These are phyloP conservation scores for Linnemannia exigua DNA, from an alignment of 192 early-diverging fungal species.

Conservation along the genomic window DNA sequence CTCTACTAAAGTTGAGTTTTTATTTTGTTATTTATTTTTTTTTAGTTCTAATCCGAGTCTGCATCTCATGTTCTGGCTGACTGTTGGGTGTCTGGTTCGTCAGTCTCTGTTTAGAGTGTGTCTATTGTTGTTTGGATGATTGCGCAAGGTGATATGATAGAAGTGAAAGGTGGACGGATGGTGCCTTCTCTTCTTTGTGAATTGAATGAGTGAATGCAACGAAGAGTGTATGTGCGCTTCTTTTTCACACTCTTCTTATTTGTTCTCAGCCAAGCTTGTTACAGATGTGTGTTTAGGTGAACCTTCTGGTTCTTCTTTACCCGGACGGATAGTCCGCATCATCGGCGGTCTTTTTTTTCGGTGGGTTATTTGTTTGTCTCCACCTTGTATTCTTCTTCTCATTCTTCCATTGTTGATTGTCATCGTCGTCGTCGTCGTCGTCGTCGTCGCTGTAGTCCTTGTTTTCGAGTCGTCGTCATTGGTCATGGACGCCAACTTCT, in stretches of 20 bases:
- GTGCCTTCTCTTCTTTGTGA: background rate
- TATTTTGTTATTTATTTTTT: constrained; percentile 4
- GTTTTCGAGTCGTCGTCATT: background rate
- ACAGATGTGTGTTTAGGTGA: too few species aligned
- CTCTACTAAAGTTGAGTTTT: background rate
- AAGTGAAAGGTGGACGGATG: too few species aligned
- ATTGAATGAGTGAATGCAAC: background rate
- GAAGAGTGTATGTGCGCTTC: background rate
- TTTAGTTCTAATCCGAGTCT: background rate
- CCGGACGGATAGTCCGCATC: background rate
- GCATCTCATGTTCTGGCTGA: constrained; percentile 6
- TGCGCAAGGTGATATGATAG: background rate
- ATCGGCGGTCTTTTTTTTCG: background rate
- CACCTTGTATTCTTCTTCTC: background rate
- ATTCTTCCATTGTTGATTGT: background rate
- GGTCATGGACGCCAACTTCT: constrained; percentile 1
- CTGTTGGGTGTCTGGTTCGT: background rate
- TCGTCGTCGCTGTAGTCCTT: background rate
- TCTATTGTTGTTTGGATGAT: background rate
- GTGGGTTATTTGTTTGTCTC: background rate
- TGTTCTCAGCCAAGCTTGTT: background rate
- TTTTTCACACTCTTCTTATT: background rate
- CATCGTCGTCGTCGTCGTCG: background rate
- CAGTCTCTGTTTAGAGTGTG: constrained; percentile 1
- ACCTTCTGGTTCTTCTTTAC: background rate